A percentile compares a stretch with the other conserved stretches of the same genome.
Evolutionary conservation across 2,329 filamentous ascomycete genomes (phyloP).

Genomic region (Periconia sp.): DNA sequence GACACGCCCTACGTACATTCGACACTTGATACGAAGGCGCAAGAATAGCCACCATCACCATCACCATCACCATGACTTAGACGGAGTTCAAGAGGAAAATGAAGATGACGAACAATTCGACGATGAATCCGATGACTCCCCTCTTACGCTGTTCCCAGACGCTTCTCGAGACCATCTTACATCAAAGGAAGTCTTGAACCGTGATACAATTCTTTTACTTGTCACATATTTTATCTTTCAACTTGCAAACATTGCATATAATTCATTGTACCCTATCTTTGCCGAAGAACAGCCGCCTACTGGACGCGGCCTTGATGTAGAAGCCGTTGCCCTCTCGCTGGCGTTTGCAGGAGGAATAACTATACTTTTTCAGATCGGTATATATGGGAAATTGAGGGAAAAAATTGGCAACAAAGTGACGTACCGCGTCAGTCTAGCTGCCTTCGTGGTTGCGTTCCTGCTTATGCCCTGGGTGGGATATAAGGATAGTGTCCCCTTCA

Average conservation of each 20-base stretch:
- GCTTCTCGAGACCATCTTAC: slow-evolving; percentile 51
- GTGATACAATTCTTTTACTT: slow-evolving; percentile 81
- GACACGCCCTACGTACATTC: slow-evolving; percentile 65
- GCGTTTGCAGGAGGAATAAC: slow-evolving; percentile 85
- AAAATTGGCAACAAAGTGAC: slow-evolving; percentile 84
- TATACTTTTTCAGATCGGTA: slow-evolving; percentile 85
- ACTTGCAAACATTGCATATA: slow-evolving; percentile 92
- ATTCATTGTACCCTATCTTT: slow-evolving; percentile 94
- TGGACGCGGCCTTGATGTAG: slow-evolving; percentile 76
- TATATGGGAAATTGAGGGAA: slow-evolving; percentile 80
- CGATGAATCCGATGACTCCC: slow-evolving; percentile 46
- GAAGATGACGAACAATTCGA: slow-evolving; percentile 51
- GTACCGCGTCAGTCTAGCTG: slow-evolving; percentile 78
- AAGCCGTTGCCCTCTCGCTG: slow-evolving; percentile 83
- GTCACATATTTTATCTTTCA: slow-evolving; percentile 92
- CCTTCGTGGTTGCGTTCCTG: slow-evolving; percentile 81
- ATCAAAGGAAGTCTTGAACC: slow-evolving; percentile 70
- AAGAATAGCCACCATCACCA: slow-evolving; percentile 32
- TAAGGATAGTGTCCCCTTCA: slow-evolving; percentile 59
- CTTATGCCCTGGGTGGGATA: slow-evolving; percentile 92
- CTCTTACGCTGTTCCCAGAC: slow-evolving; percentile 52
- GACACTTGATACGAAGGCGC: slow-evolving; percentile 40
- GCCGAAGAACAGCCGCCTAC: slow-evolving; percentile 75
- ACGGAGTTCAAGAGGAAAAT: slow-evolving; percentile 47
- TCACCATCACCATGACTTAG: slow-evolving; percentile 40